Percentiles rank a stretch among this genome's conserved stretches.
phyloP scores from a whole-genome alignment of 148 eudicot genomes.

The Arctostaphylos glauca region DNA sequence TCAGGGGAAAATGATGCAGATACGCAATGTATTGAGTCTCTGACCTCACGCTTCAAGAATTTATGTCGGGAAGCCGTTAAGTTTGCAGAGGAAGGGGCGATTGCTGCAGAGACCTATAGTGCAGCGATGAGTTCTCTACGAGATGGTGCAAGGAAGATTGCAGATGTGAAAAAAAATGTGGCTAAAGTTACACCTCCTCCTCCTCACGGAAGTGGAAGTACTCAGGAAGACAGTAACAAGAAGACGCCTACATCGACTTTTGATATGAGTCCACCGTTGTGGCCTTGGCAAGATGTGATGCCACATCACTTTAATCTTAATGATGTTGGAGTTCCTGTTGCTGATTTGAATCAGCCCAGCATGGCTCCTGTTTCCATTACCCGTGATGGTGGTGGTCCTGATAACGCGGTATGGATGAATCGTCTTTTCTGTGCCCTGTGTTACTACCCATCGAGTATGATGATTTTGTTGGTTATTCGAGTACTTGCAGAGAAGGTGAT shows the following conservation, averaged over 20 bases:
- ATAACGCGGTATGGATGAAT: constrained; percentile 21
- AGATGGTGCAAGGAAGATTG: constrained; percentile 37
- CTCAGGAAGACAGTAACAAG: constrained; percentile 26
- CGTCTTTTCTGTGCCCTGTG: background rate
- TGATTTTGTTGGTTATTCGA: background rate
- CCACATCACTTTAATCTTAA: constrained; percentile 32
- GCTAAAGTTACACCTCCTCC: constrained; percentile 26
- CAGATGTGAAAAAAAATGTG: constrained; percentile 28
- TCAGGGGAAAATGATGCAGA: constrained; percentile 15
- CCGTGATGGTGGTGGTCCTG: constrained; percentile 26
- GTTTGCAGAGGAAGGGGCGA: constrained; percentile 37
- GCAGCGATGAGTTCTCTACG: constrained; percentile 22
- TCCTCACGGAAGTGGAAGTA: constrained; percentile 21
- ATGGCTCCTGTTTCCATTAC: constrained; percentile 21
- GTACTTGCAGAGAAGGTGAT: background rate
- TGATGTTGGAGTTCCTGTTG: constrained; percentile 27
- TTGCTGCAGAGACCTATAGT: constrained; percentile 30
- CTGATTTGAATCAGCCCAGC: constrained; percentile 26
- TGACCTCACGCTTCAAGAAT: constrained; percentile 28
- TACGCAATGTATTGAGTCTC: constrained; percentile 22
- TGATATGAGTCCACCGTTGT: constrained; percentile 23
- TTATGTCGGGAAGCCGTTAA: constrained; percentile 33
- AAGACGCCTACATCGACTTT: constrained; percentile 11
- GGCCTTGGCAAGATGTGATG: constrained; percentile 30
- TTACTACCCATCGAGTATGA: background rate